Base-by-base conservation (phyloP, 2,329 filamentous ascomycete species). In the Shiraia sp. region DNA sequence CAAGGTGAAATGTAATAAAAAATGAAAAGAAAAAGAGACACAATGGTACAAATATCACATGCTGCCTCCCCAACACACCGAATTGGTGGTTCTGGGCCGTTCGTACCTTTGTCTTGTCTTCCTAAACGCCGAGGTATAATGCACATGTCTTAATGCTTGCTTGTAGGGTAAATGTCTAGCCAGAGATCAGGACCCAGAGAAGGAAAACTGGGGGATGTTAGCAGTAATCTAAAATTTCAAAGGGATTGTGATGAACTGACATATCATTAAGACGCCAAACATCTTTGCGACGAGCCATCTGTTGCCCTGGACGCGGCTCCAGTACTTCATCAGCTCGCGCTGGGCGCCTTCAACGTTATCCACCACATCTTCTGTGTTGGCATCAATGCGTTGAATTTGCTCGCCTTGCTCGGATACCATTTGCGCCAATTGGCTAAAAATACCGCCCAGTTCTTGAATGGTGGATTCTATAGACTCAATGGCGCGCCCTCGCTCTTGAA, bases 331-430 rank as follows among this genome's bases (percentile, higher is more conserved):
- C 63, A 99, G 69, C 72, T 99, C 92, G 50, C 91, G 80, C 68
- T 99, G 93, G 5, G 93, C 93, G 13, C 93, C 93, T 63, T 96
- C 83, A n/a, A 99, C 92, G 59, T 99, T 99, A 63, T 97, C 92
- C 40, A 99, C 92, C 5, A 99, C 90, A 59, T 96, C 91, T 64
- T 99, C 93, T 1, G 92, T 96, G 70, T 97, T 96, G 53, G 92
- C 92, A 61, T 97, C 92, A 63, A 96, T 96, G 35, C 92, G 80
- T 72, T 97, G 90, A 53, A 99, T 95, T 87, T 96, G 95, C 72
- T 96, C 93, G 48, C 88, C 90, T 73, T 99, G 93, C 69, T 99
- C 92, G 40, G 87, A 90, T 22, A 99, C 93, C 93, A 99, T 97
- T 55, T 89, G 85, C 25, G 93, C 92, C 35, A 99, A 75, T 70